Percentiles rank a stretch among this genome's conserved stretches.
These are phyloP conservation scores for Cucurbita ficifolia DNA, from an alignment of 306 rosid genomes.

Conservation along the genomic window DNA sequence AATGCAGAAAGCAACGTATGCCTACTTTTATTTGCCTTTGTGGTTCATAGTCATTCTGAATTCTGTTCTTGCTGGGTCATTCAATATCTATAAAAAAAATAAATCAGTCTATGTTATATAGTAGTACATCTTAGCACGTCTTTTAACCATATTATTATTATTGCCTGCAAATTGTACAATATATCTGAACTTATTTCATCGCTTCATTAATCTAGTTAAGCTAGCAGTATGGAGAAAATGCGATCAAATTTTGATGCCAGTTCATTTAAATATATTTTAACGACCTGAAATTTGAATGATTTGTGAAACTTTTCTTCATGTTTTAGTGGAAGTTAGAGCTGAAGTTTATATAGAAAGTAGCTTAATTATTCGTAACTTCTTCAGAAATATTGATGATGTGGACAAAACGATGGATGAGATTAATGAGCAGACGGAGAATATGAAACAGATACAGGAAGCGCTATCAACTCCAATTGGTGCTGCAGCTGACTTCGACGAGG, in stretches of 20 bases:
- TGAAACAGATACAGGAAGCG: slow-evolving; percentile 97
- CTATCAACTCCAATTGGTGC: slow-evolving; percentile 80
- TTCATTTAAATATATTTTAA: too few relatives aligned
- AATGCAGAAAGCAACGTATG: slow-evolving; percentile 96
- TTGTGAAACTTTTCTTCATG: background rate
- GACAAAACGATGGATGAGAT: slow-evolving; percentile 99
- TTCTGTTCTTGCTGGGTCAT: background rate
- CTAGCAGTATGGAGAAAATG: background rate
- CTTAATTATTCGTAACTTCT: background rate
- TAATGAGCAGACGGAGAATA: slow-evolving; percentile 93
- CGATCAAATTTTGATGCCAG: background rate
- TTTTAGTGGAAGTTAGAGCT: background rate
- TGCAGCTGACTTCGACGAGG: slow-evolving; percentile 94
- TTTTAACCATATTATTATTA: too few relatives aligned
- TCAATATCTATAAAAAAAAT: background rate
- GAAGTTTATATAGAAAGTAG: background rate
- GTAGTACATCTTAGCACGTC: too few relatives aligned
- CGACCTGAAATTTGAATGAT: background rate
- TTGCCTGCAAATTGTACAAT: background rate
- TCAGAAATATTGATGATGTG: slow-evolving; percentile 88
- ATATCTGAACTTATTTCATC: background rate
- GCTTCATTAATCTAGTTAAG: background rate
- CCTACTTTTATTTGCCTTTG: background rate
- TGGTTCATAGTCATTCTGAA: too few relatives aligned
- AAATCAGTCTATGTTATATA: too few relatives aligned